Evolutionary conservation across 2,329 filamentous ascomycete genomes (phyloP).

Genomic region (Ophiostoma novo-ulmi): DNA sequence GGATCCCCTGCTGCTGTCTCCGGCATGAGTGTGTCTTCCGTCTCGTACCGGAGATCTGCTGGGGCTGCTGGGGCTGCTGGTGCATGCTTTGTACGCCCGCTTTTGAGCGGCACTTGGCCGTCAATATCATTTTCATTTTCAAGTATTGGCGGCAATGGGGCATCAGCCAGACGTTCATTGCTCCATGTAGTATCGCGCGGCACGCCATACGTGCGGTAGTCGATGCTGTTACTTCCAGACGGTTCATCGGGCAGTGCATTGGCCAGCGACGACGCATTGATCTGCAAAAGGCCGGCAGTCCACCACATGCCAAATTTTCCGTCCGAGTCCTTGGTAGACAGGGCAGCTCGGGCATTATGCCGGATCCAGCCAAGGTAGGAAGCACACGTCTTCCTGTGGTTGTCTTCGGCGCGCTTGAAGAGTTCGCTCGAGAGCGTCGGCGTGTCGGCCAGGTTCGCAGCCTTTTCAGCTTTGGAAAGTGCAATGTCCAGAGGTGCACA

Average conservation of each 20-base stretch:
- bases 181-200: conserved; percentile 30
- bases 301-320: conserved; percentile 88
- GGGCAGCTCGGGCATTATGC: conserved; percentile 70
- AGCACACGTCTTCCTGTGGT: conserved; percentile 57
- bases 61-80: not conserved
- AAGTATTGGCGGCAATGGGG: conserved; percentile 1
- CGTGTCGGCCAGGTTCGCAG: not conserved
- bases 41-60: not conserved
- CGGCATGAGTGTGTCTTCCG: not conserved
- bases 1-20: conserved; percentile 5
- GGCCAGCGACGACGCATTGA: conserved; percentile 10
- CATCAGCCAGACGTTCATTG: not conserved
- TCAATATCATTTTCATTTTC: not conserved
- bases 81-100: not conserved
- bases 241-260: not conserved
- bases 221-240: conserved; percentile 22
- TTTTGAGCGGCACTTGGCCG: not conserved
- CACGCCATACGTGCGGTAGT: conserved; percentile 28
- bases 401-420: conserved; percentile 13
- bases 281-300: conserved; percentile 51
- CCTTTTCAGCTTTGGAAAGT: not conserved
- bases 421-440: not conserved
- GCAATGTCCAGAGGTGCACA: conserved; percentile 56
- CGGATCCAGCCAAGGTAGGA: conserved; percentile 69
- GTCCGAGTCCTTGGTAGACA: conserved; percentile 59